Evolutionary conservation across 176 grass and related monocot species (phyloP).

Genomic region (Chrysopogon serrulatus): DNA sequence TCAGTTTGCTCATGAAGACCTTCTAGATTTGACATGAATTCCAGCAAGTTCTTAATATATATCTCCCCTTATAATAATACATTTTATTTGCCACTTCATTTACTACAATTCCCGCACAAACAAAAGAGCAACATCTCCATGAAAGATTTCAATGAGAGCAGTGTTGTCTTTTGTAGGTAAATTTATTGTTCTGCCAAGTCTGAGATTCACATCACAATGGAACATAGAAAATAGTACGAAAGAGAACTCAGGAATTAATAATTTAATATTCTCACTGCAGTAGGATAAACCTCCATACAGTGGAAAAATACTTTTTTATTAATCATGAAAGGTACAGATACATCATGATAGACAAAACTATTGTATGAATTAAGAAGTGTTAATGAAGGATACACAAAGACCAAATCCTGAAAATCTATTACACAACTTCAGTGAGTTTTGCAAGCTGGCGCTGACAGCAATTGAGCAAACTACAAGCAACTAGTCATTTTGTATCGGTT

Average conservation of each 20-base stretch:
- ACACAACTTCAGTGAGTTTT: not conserved
- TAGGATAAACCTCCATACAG: conserved; percentile 7
- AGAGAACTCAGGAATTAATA: not conserved
- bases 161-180: not conserved
- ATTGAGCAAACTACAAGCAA: not conserved
- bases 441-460: not conserved
- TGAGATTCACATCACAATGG: not conserved
- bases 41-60: not conserved
- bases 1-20: not conserved
- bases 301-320: not conserved
- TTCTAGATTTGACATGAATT: not conserved
- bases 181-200: not conserved
- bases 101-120: not conserved
- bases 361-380: not conserved
- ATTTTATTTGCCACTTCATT: not conserved
- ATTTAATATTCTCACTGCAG: not conserved
- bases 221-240: not conserved
- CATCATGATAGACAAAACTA: not conserved
- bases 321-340: not conserved
- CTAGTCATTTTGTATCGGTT: not conserved
- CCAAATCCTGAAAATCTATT: not conserved
- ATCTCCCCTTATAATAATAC: not conserved
- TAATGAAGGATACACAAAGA: not conserved
- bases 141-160: not conserved
- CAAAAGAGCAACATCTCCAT: not conserved